Percentiles rank a stretch among this genome's conserved stretches.
Conservation (phyloP, 164 flowering plant species). For the Houttuynia cordata region DNA sequence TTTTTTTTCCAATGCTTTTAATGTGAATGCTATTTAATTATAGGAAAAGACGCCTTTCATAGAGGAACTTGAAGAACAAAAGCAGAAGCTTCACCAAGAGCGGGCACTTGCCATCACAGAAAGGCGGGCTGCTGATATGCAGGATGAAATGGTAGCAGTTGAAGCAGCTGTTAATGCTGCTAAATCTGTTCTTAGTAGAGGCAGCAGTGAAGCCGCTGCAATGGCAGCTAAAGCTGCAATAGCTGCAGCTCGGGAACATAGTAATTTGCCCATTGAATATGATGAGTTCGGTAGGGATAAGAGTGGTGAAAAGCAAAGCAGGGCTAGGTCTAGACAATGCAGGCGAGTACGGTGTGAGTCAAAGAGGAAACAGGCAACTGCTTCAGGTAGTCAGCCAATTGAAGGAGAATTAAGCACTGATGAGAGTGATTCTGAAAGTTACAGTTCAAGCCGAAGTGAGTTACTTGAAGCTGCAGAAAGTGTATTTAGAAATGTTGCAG, state of each 20-base stretch:
- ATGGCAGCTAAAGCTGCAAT: constrained; percentile 62
- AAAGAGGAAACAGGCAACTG: constrained; percentile 42
- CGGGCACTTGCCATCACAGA: constrained; percentile 64
- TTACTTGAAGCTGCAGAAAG: constrained; percentile 65
- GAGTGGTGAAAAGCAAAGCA: constrained; percentile 71
- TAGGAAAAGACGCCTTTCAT: constrained; percentile 87
- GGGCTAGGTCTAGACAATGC: constrained; percentile 60
- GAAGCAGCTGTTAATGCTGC: constrained; percentile 76
- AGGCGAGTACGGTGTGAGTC: constrained; percentile 48
- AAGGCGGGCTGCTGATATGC: constrained; percentile 64
- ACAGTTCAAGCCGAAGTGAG: constrained; percentile 41
- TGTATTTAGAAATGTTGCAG: constrained; percentile 75
- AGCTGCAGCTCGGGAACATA: constrained; percentile 32
- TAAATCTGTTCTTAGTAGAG: constrained; percentile 39
- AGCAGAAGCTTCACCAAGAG: constrained; percentile 75
- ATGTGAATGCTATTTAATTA: constrained; percentile 4
- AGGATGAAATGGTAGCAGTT: constrained; percentile 82
- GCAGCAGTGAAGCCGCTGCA: constrained; percentile 47
- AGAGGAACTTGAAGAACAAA: constrained; percentile 90
- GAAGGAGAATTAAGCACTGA: constrained; percentile 98
- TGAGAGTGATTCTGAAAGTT: constrained; percentile 87
- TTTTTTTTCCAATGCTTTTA: too few relatives aligned
- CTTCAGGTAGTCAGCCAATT: constrained; percentile 21
- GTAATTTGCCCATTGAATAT: constrained; percentile 47
- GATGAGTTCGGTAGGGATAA: constrained; percentile 93